These are phyloP conservation scores for Thalia dealbata DNA, from an alignment of 176 grass and related monocot genomes.

Conservation along the genomic window DNA sequence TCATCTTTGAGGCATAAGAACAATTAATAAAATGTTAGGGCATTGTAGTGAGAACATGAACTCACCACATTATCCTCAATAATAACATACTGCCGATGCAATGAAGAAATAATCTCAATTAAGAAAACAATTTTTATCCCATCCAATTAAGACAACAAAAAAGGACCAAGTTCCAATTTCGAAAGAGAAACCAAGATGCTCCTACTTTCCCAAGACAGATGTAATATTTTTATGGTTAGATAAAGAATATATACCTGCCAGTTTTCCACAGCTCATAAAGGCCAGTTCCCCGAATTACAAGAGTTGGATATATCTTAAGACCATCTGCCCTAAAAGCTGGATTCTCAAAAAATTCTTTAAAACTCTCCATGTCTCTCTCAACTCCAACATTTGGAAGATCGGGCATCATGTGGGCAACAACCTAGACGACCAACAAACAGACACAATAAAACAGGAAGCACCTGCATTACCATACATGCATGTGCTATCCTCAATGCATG, in stretches of 20 bases:
- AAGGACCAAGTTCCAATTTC: background rate
- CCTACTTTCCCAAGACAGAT: background rate
- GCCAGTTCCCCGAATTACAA: slow-evolving; percentile 97
- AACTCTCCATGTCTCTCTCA: slow-evolving; percentile 94
- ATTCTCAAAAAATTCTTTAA: slow-evolving; percentile 91
- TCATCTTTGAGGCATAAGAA: background rate
- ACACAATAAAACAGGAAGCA: background rate
- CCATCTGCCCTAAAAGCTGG: slow-evolving; percentile 85
- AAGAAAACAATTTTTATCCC: background rate
- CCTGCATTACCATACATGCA: background rate
- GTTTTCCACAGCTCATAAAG: slow-evolving; percentile 99
- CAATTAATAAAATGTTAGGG: background rate
- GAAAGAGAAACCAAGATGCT: background rate
- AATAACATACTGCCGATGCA: background rate
- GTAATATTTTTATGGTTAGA: background rate
- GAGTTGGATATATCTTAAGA: slow-evolving; percentile 96
- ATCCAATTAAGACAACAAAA: background rate
- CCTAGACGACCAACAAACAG: slow-evolving; percentile 29
- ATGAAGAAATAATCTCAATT: background rate
- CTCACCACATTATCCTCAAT: background rate
- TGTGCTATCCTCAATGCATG: background rate
- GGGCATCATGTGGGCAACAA: slow-evolving; percentile 98
- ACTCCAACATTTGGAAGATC: slow-evolving; percentile 95
- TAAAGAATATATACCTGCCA: slow-evolving; percentile 50
- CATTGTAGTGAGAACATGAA: no score